phyloP scores from a whole-genome alignment of 1,284 basidiomycete species.

The Marasmius oreades region DNA sequence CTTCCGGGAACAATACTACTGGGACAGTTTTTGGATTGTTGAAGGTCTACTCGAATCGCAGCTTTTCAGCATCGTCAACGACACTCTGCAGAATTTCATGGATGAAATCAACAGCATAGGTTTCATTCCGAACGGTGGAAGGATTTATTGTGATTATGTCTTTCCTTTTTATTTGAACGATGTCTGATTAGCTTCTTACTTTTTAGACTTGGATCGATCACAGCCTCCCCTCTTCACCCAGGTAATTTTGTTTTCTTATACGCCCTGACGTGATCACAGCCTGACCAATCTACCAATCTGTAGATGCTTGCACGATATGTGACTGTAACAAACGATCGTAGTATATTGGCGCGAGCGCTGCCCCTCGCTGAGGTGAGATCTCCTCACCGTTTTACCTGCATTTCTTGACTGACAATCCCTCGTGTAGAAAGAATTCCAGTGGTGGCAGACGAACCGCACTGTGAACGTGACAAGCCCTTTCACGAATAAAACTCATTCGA shows the following conservation, averaged over 20 bases:
- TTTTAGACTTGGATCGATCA: slow-evolving; percentile 77
- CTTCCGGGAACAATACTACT: slow-evolving; percentile 63
- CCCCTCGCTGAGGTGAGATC: slow-evolving; percentile 44
- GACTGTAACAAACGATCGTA: slow-evolving; percentile 33
- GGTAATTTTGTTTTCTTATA: slow-evolving; percentile 35
- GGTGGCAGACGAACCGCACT: slow-evolving; percentile 81
- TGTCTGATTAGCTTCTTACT: slow-evolving; percentile 2
- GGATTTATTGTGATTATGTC: slow-evolving; percentile 64
- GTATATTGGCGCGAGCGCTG: slow-evolving; percentile 40
- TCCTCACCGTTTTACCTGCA: neutral
- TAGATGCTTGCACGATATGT: slow-evolving; percentile 46
- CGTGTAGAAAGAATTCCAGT: slow-evolving; percentile 68
- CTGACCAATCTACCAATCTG: neutral
- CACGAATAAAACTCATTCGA: slow-evolving; percentile 59
- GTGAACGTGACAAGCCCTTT: slow-evolving; percentile 72
- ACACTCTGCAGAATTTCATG: slow-evolving; percentile 88
- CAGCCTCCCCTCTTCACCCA: slow-evolving; percentile 87
- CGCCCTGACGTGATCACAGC: neutral
- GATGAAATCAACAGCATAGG: slow-evolving; percentile 79
- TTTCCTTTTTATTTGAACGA: neutral
- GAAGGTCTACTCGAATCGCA: slow-evolving; percentile 80
- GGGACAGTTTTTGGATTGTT: slow-evolving; percentile 87
- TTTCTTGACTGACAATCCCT: neutral
- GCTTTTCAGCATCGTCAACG: slow-evolving; percentile 71
- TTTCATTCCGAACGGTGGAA: slow-evolving; percentile 91